Evolutionary conservation across 179 eudicot species (phyloP), one percentile per base, ranked within the genome.

Genomic region (Amaranthus tricolor): DNA sequence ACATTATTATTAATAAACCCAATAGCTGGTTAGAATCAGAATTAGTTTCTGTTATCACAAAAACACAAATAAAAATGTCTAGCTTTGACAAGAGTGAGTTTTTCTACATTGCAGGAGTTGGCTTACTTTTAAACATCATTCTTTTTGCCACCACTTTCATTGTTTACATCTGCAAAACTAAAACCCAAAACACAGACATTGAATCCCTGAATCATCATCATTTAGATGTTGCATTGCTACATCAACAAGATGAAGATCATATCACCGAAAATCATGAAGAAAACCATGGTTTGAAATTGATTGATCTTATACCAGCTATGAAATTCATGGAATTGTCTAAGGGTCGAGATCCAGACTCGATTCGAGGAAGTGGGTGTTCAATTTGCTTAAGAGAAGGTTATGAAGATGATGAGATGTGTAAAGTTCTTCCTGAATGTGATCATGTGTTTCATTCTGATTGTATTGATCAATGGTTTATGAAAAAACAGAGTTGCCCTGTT

Each of bases 361-460:
- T 44, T 45, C 17, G 68, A 10, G 12, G 52, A 19, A 74, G 9
- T 0, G 82, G 82, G 66, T 80, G 83, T 60, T 76, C 76, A 8
- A 76, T 80, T 15, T 80, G 83, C 52, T 66, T 80, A 24, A 53
- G 31, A 51, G 83, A 80, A 69, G 76, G 65, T 20, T 80, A 71
- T 21, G 83, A 76, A 20, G 79, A 80, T 20, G 83, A 76, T 4
- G 83, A 80, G 2, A 1, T 76, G 40, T 80, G 83, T 71, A 75
- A 76, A 48, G 55, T 75, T 59, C 58, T 80, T 44, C 83, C 83
- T 8, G 79, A 68, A 68, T 80, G 83, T 72, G 17, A 60, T 62
- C 83, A 80, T 74, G 61, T 79, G 5, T 79, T 74, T 70, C 82
- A 79, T 79, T 62, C 75, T 47, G 75, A 70, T 51, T 80, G 83